Conservation (phyloP, 306 rosid species). For the Spatholobus suberectus region DNA sequence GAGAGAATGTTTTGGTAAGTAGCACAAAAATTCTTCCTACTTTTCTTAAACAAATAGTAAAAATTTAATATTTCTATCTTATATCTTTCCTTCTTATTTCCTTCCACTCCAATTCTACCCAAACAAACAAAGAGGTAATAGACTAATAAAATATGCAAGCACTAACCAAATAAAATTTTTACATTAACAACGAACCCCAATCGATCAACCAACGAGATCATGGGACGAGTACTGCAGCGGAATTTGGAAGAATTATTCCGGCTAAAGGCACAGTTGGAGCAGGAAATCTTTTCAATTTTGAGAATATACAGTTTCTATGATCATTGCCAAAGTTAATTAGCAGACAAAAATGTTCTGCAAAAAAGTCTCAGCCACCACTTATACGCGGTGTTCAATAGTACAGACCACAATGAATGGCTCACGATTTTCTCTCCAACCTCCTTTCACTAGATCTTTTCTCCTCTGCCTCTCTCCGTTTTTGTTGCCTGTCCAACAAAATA, state of each 20-base stretch:
- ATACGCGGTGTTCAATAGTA: background rate
- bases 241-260: background rate
- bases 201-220: background rate
- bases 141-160: background rate
- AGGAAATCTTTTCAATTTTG: constrained; percentile 23
- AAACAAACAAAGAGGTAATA: no score
- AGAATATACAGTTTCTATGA: constrained; percentile 42
- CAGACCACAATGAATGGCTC: constrained; percentile 42
- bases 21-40: no score
- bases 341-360: constrained; percentile 25
- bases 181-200: background rate
- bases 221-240: background rate
- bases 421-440: constrained; percentile 81
- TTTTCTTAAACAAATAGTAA: no score
- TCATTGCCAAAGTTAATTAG: constrained; percentile 11
- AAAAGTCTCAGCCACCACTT: constrained; percentile 3
- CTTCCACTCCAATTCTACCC: no score
- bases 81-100: no score
- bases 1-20: no score
- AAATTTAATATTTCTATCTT: no score
- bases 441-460: constrained; percentile 82
- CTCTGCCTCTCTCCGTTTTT: constrained; percentile 87
- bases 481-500: constrained; percentile 63
- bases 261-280: background rate
- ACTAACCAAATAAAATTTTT: background rate